Evolutionary conservation across 352 stramenopile species (phyloP).

Genomic region (Phytophthora cryptogea): DNA sequence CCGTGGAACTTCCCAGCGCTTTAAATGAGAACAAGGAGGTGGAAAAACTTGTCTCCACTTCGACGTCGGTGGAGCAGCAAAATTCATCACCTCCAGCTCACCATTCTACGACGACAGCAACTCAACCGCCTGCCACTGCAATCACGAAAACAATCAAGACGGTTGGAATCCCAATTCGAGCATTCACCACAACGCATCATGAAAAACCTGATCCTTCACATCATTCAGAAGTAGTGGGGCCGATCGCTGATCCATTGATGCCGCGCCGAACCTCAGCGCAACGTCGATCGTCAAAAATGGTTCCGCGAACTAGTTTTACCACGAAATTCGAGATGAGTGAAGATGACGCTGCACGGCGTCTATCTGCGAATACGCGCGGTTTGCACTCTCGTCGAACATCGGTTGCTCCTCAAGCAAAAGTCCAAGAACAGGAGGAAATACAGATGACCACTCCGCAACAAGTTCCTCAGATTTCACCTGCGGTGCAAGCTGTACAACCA

Average conservation of each 20-base stretch:
- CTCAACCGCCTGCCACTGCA: background rate
- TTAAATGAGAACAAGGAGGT: background rate
- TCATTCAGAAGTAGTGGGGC: background rate
- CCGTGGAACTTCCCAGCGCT: background rate
- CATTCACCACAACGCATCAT: background rate
- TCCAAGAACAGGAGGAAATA: conserved; percentile 3
- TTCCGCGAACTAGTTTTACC: conserved; percentile 16
- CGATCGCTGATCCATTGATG: conserved; percentile 18
- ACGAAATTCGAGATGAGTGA: conserved; percentile 16
- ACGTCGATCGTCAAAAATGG: conserved; percentile 23
- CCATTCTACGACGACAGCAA: background rate
- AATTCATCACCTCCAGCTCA: background rate
- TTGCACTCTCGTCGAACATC: conserved; percentile 16
- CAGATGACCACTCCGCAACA: conserved; percentile 1
- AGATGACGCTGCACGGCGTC: conserved; percentile 2
- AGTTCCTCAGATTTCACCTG: background rate
- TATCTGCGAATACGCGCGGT: conserved; percentile 15
- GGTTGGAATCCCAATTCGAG: conserved; percentile 4
- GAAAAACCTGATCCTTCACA: conserved; percentile 1
- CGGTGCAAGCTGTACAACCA: background rate
- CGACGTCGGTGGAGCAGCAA: background rate
- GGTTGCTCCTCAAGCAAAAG: background rate
- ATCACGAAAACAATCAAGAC: conserved; percentile 3
- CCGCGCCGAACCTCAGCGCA: conserved; percentile 9
- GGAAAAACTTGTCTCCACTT: background rate